Conservation (phyloP, 345 rosid species). For the Leavenworthia alabamica region DNA sequence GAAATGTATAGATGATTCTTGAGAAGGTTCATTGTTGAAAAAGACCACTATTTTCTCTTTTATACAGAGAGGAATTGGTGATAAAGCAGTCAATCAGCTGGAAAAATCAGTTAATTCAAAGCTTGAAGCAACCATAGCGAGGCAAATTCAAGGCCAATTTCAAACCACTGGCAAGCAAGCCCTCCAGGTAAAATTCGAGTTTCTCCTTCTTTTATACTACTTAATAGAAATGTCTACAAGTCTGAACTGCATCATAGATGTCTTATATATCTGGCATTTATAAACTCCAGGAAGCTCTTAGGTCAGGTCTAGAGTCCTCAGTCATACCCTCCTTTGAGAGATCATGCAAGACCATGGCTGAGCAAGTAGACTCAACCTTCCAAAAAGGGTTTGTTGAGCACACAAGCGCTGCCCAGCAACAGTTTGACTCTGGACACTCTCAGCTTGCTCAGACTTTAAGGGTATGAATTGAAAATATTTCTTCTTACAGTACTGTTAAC, state of each 20-base stretch:
- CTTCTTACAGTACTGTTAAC: neutral
- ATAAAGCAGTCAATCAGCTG: slow-evolving; percentile 79
- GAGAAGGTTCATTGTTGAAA: neutral
- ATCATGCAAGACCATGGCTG: slow-evolving; percentile 87
- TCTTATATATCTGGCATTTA: slow-evolving; percentile 9
- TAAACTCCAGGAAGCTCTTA: slow-evolving; percentile 58
- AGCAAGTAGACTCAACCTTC: slow-evolving; percentile 74
- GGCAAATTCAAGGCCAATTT: slow-evolving; percentile 84
- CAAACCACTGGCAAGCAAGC: slow-evolving; percentile 94
- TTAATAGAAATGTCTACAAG: neutral
- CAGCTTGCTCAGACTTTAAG: slow-evolving; percentile 60
- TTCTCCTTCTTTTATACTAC: neutral
- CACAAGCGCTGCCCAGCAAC: slow-evolving; percentile 66
- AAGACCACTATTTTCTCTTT: slow-evolving; percentile 16
- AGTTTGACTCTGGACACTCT: slow-evolving; percentile 60
- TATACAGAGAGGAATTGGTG: slow-evolving; percentile 78
- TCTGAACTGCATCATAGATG: neutral
- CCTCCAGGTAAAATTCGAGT: slow-evolving; percentile 58
- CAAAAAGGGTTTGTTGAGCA: slow-evolving; percentile 76
- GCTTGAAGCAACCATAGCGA: slow-evolving; percentile 71
- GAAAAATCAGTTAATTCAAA: slow-evolving; percentile 75
- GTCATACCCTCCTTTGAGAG: slow-evolving; percentile 85
- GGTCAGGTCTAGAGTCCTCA: slow-evolving; percentile 61
- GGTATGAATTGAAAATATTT: slow-evolving; percentile 40
- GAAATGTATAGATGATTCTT: neutral